Evolutionary conservation across 345 rosid species (phyloP).

Genomic region (Eucalyptus polyanthemos): DNA sequence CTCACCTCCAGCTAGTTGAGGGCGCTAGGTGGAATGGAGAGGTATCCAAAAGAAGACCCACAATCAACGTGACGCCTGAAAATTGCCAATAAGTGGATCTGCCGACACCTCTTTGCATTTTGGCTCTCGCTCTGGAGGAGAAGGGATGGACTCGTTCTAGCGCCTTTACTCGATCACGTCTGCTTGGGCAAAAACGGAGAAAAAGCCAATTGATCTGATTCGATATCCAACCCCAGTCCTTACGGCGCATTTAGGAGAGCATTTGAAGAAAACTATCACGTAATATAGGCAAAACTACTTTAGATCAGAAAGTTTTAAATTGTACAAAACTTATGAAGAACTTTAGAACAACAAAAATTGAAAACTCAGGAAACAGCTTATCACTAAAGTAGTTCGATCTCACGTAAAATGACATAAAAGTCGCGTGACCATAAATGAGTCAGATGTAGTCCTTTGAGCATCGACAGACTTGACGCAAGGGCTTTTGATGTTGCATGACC

Average conservation of each 20-base stretch:
- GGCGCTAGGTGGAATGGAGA: background rate
- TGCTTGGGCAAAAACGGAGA: background rate
- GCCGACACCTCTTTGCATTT: background rate
- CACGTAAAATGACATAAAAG: background rate
- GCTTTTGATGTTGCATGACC: background rate
- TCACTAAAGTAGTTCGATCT: background rate
- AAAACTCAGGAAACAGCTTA: background rate
- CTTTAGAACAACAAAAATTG: background rate
- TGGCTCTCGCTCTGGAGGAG: background rate
- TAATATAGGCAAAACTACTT: background rate
- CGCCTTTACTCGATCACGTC: background rate
- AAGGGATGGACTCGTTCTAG: background rate
- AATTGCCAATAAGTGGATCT: background rate
- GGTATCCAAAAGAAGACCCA: background rate
- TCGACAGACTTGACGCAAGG: background rate
- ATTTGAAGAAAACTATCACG: background rate
- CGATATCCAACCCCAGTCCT: background rate
- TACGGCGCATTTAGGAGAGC: background rate
- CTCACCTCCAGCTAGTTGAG: background rate
- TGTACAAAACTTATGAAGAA: background rate
- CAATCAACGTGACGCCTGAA: background rate
- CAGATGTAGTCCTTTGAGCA: background rate
- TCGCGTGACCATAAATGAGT: fast-evolving
- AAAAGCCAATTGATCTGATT: background rate
- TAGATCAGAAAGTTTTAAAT: background rate